Percentiles rank a stretch among this genome's conserved stretches.
Conservation (phyloP, 1,284 basidiomycete genomes). For the Austropuccinia psidii region DNA sequence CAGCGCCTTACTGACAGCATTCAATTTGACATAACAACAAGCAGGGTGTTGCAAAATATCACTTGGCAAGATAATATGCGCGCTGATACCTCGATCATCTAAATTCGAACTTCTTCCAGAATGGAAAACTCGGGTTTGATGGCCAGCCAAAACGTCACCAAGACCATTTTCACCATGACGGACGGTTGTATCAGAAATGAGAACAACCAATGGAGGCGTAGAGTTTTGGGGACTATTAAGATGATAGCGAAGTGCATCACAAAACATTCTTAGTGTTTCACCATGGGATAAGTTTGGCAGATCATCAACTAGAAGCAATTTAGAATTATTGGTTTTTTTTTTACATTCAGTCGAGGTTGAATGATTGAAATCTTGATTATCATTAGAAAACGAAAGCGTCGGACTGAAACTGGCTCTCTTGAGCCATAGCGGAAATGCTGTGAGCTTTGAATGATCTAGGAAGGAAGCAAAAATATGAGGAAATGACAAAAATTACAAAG, state of each 20-base stretch:
- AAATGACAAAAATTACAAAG: neutral
- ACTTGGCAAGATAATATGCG: neutral
- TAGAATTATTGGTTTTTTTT: neutral
- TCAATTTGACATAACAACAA: neutral
- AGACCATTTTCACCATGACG: constrained; percentile 7
- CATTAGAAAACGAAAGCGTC: constrained; percentile 1
- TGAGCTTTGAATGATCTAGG: neutral
- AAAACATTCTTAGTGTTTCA: neutral
- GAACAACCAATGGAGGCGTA: constrained; percentile 5
- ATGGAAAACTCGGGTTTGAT: neutral
- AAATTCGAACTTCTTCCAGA: neutral
- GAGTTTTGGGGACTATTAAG: neutral
- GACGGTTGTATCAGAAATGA: constrained; percentile 24
- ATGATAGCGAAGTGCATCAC: neutral
- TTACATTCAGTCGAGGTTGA: neutral
- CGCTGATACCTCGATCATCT: constrained; percentile 17
- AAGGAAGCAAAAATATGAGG: neutral
- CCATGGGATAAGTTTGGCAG: constrained; percentile 17
- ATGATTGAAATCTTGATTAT: neutral
- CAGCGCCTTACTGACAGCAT: constrained; percentile 28
- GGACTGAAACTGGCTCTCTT: constrained; percentile 10
- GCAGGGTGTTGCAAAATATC: constrained; percentile 30
- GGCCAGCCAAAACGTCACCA: neutral
- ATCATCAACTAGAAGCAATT: constrained; percentile 29
- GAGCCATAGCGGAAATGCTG: constrained; percentile 25